Conservation (phyloP, 2,329 filamentous ascomycete species). For the Fusarium sp. region DNA sequence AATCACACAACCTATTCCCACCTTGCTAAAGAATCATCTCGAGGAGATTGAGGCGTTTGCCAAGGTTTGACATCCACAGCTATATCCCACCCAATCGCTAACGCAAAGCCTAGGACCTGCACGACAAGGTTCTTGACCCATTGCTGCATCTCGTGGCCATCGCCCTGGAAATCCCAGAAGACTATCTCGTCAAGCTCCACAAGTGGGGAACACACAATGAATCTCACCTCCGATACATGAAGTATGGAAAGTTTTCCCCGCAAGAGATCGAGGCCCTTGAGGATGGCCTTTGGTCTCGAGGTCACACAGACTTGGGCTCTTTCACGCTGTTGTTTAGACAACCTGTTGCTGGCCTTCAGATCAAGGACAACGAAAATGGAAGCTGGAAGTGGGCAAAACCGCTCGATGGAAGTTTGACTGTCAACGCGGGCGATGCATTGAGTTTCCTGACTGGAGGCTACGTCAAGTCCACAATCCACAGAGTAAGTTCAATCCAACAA, state of each 20-base stretch:
- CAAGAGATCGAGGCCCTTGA: conserved; percentile 61
- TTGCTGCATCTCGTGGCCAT: conserved; percentile 72
- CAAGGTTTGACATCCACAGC: conserved; percentile 10
- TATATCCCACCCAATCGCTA: not conserved
- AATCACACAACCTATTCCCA: conserved; percentile 43
- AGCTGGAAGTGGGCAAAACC: conserved; percentile 65
- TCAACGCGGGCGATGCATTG: conserved; percentile 64
- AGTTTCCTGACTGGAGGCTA: conserved; percentile 62
- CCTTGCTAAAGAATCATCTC: conserved; percentile 16
- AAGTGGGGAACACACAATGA: conserved; percentile 69
- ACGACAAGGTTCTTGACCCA: conserved; percentile 67
- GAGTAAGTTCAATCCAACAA: conserved; percentile 38
- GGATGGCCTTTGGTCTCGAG: conserved; percentile 57
- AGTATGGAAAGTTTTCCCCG: conserved; percentile 62
- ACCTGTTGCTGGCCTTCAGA: conserved; percentile 68
- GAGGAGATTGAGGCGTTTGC: conserved; percentile 30
- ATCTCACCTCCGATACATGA: conserved; percentile 73
- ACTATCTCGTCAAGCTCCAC: conserved; percentile 66
- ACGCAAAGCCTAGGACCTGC: conserved; percentile 50
- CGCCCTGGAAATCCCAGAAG: conserved; percentile 69
- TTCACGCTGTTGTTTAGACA: conserved; percentile 70
- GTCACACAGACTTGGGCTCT: conserved; percentile 69
- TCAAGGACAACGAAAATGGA: conserved; percentile 59
- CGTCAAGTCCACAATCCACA: conserved; percentile 57
- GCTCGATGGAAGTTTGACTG: conserved; percentile 62